These are phyloP conservation scores for Aspergillus biplanus DNA, from an alignment of 495 filamentous ascomycete genomes.

Conservation along the genomic window DNA sequence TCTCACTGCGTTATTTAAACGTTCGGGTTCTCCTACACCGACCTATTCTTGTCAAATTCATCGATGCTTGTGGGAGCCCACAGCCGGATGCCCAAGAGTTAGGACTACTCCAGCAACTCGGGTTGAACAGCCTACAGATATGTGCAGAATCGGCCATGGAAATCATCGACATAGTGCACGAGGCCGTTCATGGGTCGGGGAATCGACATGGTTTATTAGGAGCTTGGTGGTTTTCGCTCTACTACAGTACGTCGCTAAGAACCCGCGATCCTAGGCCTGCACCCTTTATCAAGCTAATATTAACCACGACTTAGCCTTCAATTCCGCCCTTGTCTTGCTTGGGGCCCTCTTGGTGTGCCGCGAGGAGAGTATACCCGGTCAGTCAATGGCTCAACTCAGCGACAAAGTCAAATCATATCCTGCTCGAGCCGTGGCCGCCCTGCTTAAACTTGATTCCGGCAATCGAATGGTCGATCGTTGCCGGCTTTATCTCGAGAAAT, in stretches of 20 bases:
- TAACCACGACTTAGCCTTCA: conserved; percentile 39
- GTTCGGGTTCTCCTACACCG: conserved; percentile 42
- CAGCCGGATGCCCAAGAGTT: conserved; percentile 31
- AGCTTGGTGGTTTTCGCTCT: conserved; percentile 49
- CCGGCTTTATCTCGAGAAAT: conserved; percentile 38
- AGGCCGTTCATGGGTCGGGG: conserved; percentile 28
- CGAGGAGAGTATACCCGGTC: conserved; percentile 18
- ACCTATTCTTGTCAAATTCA: conserved; percentile 43
- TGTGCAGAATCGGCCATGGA: conserved; percentile 42
- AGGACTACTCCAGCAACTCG: conserved; percentile 35
- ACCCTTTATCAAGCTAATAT: background rate
- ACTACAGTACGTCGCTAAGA: conserved; percentile 36
- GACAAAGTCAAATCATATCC: conserved; percentile 27
- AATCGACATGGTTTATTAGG: conserved; percentile 36
- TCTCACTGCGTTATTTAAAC: conserved; percentile 43
- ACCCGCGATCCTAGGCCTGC: background rate
- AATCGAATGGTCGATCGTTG: conserved; percentile 48
- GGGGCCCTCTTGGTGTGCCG: conserved; percentile 34
- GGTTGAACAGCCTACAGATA: conserved; percentile 39
- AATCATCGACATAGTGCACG: conserved; percentile 41
- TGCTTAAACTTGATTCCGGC: conserved; percentile 40
- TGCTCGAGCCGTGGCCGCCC: conserved; percentile 36
- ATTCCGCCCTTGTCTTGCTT: conserved; percentile 42
- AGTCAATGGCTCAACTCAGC: conserved; percentile 16
- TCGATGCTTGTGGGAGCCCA: conserved; percentile 32